A percentile compares a stretch with the other conserved stretches of the same genome.
Evolutionary conservation across 495 filamentous ascomycete species (phyloP).

Genomic region (Talaromyces wortmannii): DNA sequence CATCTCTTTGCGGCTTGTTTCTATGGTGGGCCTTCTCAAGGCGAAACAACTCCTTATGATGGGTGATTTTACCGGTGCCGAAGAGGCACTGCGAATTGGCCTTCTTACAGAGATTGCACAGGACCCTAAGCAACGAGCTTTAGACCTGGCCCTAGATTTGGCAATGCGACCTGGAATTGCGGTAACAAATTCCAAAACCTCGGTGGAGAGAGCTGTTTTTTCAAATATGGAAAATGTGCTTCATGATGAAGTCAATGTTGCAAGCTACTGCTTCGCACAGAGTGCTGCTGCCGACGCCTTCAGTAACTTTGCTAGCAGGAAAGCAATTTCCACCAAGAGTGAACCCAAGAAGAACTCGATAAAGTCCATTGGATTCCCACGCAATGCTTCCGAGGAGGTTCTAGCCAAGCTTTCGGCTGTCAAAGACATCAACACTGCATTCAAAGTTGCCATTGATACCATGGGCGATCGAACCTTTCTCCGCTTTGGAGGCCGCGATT

Average conservation of each 20-base stretch:
- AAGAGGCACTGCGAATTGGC: background rate
- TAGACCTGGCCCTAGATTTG: background rate
- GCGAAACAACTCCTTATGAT: conserved; percentile 3
- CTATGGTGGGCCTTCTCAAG: conserved; percentile 2
- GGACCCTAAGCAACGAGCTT: conserved; percentile 1
- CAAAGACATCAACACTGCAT: conserved; percentile 4
- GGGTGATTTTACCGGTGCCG: background rate
- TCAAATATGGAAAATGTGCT: conserved; percentile 1
- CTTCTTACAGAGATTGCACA: conserved; percentile 2
- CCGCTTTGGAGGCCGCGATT: conserved; percentile 2
- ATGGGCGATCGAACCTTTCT: conserved; percentile 2
- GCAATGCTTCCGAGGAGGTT: background rate
- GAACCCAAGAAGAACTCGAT: background rate
- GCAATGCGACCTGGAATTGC: background rate
- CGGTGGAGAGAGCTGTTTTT: conserved; percentile 1
- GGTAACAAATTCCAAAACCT: conserved; percentile 3
- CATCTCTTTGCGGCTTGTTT: background rate
- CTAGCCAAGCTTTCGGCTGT: background rate
- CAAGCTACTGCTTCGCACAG: conserved; percentile 2
- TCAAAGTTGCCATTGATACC: conserved; percentile 1
- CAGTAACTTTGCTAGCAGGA: conserved; percentile 1
- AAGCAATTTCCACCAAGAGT: background rate
- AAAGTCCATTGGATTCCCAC: background rate
- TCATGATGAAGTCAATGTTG: conserved; percentile 3
- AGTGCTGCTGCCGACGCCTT: conserved; percentile 1